Conservation (phyloP, 2,329 filamentous ascomycete species). For the Aureobasidium sp. region DNA sequence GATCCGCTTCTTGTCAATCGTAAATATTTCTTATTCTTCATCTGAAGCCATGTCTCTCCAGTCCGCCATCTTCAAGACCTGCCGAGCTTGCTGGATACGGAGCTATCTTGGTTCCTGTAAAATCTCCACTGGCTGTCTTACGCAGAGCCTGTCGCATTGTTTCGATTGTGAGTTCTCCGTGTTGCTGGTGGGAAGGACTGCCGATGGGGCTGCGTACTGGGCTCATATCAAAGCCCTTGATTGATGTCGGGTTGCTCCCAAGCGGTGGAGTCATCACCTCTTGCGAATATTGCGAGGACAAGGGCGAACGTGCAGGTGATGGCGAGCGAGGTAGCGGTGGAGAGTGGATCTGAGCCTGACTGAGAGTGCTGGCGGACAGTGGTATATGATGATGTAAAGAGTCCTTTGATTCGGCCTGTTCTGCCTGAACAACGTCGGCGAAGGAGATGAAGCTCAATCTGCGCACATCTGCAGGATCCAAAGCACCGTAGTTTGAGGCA, state of each 20-base stretch:
- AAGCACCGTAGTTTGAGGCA: slow-evolving; percentile 65
- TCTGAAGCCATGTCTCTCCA: slow-evolving; percentile 21
- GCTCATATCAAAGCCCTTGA: slow-evolving; percentile 60
- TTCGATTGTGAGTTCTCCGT: slow-evolving; percentile 74
- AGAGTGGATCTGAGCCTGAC: slow-evolving; percentile 15
- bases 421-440: slow-evolving; percentile 84
- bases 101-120: slow-evolving; percentile 39
- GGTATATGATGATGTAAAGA: slow-evolving; percentile 61
- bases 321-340: slow-evolving; percentile 49
- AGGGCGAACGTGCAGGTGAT: slow-evolving; percentile 68
- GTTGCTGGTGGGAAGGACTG: slow-evolving; percentile 42
- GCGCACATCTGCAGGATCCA: slow-evolving; percentile 70
- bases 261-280: slow-evolving; percentile 55
- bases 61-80: slow-evolving; percentile 30
- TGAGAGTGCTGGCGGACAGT: slow-evolving; percentile 50
- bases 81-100: slow-evolving; percentile 29
- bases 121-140: slow-evolving; percentile 75
- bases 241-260: slow-evolving; percentile 64
- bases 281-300: slow-evolving; percentile 51
- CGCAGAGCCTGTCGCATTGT: slow-evolving; percentile 86
- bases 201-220: slow-evolving; percentile 54
- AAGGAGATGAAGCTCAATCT: slow-evolving; percentile 93
- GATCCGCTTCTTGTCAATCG: background rate
- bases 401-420: slow-evolving; percentile 50
- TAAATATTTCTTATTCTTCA: background rate